Percentiles rank a stretch among this genome's conserved stretches.
Conservation (phyloP, 805 yeast genomes). For the Saturnispora quitensis region DNA sequence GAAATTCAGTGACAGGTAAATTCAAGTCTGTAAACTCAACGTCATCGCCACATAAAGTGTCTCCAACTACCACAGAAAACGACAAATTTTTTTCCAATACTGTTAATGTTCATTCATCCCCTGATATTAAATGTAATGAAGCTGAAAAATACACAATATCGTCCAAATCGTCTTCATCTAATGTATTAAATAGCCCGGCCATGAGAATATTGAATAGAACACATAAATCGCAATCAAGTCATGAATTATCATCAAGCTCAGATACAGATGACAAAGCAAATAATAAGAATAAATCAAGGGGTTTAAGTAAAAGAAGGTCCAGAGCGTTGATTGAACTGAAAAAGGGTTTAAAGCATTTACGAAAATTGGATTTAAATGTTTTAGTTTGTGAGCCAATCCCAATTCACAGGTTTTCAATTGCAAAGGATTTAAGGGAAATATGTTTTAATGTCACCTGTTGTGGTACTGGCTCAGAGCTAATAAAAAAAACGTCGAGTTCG, state of each 20-base stretch:
- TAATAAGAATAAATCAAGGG: not conserved
- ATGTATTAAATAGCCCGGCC: slow-evolving; percentile 17
- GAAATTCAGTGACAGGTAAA: not conserved
- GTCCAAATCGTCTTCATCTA: not conserved
- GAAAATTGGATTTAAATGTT: slow-evolving; percentile 43
- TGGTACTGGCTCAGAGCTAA: slow-evolving; percentile 71
- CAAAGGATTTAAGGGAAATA: slow-evolving; percentile 50
- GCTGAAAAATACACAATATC: not conserved
- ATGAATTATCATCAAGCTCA: slow-evolving; percentile 49
- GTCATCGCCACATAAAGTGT: slow-evolving; percentile 8
- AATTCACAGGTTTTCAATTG: slow-evolving; percentile 59
- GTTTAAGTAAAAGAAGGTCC: not conserved
- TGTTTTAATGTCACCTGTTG: slow-evolving; percentile 80
- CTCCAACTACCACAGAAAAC: slow-evolving; percentile 13
- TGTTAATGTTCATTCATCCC: slow-evolving; percentile 18
- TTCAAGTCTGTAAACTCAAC: not conserved
- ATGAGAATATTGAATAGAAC: slow-evolving; percentile 20
- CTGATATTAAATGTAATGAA: slow-evolving; percentile 6
- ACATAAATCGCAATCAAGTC: slow-evolving; percentile 14
- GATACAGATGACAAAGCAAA: slow-evolving; percentile 49
- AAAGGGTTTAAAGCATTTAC: slow-evolving; percentile 14
- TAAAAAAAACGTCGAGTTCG: slow-evolving; percentile 72
- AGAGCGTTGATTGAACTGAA: slow-evolving; percentile 11
- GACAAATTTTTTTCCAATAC: not conserved
- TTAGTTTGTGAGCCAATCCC: slow-evolving; percentile 84